These are phyloP conservation scores for Rostrohypoxylon terebratum DNA, from an alignment of 495 filamentous ascomycete species.

Conservation along the genomic window DNA sequence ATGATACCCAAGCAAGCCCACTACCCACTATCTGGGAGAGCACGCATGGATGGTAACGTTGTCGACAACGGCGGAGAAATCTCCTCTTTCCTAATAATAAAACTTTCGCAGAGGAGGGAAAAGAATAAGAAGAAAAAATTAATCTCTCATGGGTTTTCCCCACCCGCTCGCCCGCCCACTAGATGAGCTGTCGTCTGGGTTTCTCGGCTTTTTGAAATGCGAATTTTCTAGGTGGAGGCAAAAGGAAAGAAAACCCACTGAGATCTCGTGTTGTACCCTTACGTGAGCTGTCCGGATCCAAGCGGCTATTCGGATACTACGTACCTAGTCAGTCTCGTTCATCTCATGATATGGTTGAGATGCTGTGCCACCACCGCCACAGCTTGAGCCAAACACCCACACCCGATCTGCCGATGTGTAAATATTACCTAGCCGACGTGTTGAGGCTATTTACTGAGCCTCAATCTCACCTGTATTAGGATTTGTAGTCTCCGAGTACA, in stretches of 20 bases:
- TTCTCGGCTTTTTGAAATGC: constrained; percentile 7
- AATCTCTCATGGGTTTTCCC: constrained; percentile 8
- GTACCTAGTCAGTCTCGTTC: neutral
- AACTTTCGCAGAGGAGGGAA: neutral
- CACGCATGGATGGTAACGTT: neutral
- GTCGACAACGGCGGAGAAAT: constrained; percentile 16
- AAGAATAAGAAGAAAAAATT: neutral
- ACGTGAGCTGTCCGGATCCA: constrained; percentile 16
- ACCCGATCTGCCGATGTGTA: neutral
- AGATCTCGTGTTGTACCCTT: constrained; percentile 16
- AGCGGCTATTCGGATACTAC: constrained; percentile 14
- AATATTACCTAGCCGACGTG: neutral
- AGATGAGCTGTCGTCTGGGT: neutral
- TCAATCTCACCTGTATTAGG: neutral
- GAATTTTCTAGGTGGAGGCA: constrained; percentile 10
- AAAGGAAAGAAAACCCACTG: neutral
- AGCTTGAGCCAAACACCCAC: neutral
- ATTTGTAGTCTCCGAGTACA: neutral
- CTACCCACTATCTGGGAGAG: constrained; percentile 21
- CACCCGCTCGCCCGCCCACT: constrained; percentile 4
- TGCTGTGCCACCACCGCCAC: constrained; percentile 29
- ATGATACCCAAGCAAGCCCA: constrained; percentile 40
- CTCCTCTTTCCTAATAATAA: constrained; percentile 3
- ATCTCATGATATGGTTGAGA: neutral
- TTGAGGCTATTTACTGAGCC: neutral